These are phyloP conservation scores for Chionographis japonica DNA, from an alignment of 106 monocot genomes.

Conservation along the genomic window DNA sequence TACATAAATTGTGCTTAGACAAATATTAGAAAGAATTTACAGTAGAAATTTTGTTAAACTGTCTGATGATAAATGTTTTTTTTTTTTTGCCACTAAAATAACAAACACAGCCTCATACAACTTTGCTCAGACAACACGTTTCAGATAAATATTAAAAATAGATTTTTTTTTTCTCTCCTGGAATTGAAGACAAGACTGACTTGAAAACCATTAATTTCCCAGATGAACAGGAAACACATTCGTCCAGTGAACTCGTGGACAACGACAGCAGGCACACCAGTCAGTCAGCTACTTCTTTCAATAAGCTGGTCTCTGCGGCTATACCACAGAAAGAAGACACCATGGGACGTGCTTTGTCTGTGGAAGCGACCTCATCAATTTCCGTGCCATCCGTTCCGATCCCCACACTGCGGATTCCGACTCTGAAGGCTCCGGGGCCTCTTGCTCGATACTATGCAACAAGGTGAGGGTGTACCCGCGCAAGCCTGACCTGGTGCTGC, in stretches of 20 bases:
- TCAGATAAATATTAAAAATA: no score
- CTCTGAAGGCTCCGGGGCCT: neutral
- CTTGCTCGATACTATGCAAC: slow-evolving; percentile 16
- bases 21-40: no score
- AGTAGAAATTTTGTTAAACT: no score
- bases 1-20: no score
- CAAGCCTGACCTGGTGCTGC: slow-evolving; percentile 33
- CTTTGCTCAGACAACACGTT: no score
- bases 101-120: no score
- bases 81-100: no score
- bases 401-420: neutral
- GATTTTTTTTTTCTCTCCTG: no score
- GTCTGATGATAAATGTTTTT: no score
- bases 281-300: neutral
- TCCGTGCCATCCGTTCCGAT: slow-evolving; percentile 2
- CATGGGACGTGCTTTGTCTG: neutral
- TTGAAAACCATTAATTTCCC: neutral
- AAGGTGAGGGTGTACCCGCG: slow-evolving; percentile 52
- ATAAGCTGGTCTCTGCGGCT: neutral
- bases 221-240: neutral
- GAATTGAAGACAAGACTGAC: no score
- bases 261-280: neutral
- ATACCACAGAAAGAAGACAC: neutral
- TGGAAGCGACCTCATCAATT: neutral
- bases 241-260: neutral